phyloP scores from a whole-genome alignment of 176 grass and related monocot genomes.

The Olyra latifolia region DNA sequence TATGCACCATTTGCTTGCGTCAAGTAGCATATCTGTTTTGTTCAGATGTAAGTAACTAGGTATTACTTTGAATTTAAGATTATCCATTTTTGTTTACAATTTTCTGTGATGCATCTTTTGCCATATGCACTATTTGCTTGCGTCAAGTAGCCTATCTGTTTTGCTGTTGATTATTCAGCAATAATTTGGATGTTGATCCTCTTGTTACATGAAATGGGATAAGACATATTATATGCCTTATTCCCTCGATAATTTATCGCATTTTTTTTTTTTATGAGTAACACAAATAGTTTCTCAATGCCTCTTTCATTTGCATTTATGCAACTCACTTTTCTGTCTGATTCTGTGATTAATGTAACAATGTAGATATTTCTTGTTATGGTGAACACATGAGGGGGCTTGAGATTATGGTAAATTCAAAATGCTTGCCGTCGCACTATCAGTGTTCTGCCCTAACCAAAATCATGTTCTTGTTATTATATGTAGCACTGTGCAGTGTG shows the following conservation, averaged over 20 bases:
- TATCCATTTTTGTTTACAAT: conserved; percentile 6
- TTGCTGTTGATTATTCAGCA: conserved; percentile 17
- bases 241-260: not conserved
- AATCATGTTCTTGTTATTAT: conserved; percentile 13
- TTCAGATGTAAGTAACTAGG: conserved; percentile 65
- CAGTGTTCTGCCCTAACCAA: not conserved
- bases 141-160: conserved; percentile 16
- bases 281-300: not conserved
- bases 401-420: not conserved
- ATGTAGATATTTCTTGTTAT: not conserved
- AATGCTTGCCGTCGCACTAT: not conserved
- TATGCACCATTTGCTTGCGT: conserved; percentile 25
- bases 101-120: conserved; percentile 15
- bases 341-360: conserved; percentile 15
- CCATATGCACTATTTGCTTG: conserved; percentile 26
- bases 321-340: not conserved
- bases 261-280: not conserved
- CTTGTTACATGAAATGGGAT: not conserved
- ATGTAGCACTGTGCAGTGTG: not conserved
- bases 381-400: not conserved
- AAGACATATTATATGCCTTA: not conserved
- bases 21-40: conserved; percentile 21
- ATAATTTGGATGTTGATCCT: not conserved
- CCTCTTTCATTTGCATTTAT: not conserved
- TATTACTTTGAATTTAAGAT: conserved; percentile 38